Evolutionary conservation across 345 rosid genomes (phyloP).

Genomic region (Populus alba): DNA sequence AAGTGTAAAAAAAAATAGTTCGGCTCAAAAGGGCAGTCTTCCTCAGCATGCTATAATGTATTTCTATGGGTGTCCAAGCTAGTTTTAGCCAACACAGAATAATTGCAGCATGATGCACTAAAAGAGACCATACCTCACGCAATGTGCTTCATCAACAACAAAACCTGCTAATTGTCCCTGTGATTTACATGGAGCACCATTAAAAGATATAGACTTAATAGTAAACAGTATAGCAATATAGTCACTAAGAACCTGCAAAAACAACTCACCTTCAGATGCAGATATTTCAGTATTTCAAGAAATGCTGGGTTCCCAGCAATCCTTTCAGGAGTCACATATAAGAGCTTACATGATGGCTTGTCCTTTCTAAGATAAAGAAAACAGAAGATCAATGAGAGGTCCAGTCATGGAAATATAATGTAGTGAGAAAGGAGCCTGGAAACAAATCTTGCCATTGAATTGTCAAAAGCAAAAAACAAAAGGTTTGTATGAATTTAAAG

Average conservation of each 20-base stretch:
- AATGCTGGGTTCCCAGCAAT: constrained; percentile 67
- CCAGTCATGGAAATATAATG: neutral
- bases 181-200: constrained; percentile 9
- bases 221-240: neutral
- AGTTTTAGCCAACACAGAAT: neutral
- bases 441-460: neutral
- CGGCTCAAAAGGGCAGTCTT: neutral
- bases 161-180: constrained; percentile 79
- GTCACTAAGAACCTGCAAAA: neutral
- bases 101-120: neutral
- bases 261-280: constrained; percentile 59
- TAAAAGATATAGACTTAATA: neutral
- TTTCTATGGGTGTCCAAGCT: neutral
- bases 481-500: neutral
- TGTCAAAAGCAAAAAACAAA: neutral
- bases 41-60: neutral
- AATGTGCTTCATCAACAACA: constrained; percentile 91
- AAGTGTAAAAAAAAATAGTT: neutral
- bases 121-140: constrained; percentile 60
- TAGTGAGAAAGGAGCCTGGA: neutral
- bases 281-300: constrained; percentile 51
- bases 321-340: constrained; percentile 93
- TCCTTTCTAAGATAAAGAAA: constrained; percentile 47
- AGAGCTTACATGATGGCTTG: constrained; percentile 80
- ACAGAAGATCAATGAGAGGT: constrained; percentile 4